Percentiles rank a stretch among this genome's conserved stretches.
Evolutionary conservation across 2,329 filamentous ascomycete species (phyloP).

Genomic region (Pseudocercospora eumusae): DNA sequence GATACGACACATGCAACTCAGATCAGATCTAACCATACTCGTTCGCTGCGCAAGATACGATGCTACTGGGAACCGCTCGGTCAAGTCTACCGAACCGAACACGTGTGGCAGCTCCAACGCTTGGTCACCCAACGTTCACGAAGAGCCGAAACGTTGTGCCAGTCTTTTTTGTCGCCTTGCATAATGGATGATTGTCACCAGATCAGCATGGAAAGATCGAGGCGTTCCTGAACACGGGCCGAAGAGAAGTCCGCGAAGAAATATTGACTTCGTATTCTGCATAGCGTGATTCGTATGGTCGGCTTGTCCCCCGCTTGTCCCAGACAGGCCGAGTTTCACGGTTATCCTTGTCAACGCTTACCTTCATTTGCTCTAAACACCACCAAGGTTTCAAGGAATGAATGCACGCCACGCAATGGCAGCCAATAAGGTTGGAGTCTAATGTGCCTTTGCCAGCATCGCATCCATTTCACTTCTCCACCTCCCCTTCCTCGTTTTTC

Average conservation of each 20-base stretch:
- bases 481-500: not conserved
- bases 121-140: not conserved
- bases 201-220: no score
- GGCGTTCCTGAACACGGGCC: not conserved
- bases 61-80: not conserved
- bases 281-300: not conserved
- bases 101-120: not conserved
- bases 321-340: not conserved
- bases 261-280: slow-evolving; percentile 7
- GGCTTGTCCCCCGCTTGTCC: no score
- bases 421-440: not conserved
- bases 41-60: no score
- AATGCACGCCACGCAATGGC: not conserved
- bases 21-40: not conserved
- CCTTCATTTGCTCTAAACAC: slow-evolving; percentile 4
- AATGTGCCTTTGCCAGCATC: slow-evolving; percentile 4
- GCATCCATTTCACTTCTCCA: slow-evolving; percentile 5
- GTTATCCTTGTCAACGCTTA: not conserved
- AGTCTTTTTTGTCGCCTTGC: no score
- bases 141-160: not conserved
- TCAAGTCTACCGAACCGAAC: not conserved
- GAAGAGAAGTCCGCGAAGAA: not conserved
- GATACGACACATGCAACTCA: not conserved
- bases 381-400: no score
- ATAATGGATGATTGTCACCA: no score